phyloP scores from a whole-genome alignment of 1,284 basidiomycete genomes.

The Cutaneotrichosporon sp. region DNA sequence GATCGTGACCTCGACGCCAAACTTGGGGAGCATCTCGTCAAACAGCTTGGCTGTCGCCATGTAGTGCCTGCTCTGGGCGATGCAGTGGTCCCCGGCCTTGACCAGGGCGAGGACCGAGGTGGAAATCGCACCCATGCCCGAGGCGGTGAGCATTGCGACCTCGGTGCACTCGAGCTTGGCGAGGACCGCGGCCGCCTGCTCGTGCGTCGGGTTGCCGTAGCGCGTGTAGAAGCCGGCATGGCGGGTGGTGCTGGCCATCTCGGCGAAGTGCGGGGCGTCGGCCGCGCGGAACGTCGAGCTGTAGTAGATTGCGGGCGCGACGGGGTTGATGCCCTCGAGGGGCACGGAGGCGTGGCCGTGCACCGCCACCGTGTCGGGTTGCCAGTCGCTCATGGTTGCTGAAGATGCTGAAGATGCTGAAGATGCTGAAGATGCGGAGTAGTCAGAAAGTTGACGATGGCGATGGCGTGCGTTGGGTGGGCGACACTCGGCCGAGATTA shows the following conservation, averaged over 20 bases:
- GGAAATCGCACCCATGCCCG: constrained; percentile 20
- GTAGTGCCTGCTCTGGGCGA: constrained; percentile 20
- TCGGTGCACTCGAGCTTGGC: constrained; percentile 21
- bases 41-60: constrained; percentile 23
- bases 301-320: constrained; percentile 21
- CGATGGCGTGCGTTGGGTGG: neutral
- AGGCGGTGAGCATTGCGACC: constrained; percentile 17
- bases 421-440: neutral
- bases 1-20: constrained; percentile 10
- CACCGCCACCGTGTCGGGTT: constrained; percentile 18
- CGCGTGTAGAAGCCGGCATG: constrained; percentile 21
- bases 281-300: constrained; percentile 19
- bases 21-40: constrained; percentile 17
- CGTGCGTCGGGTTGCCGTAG: constrained; percentile 24
- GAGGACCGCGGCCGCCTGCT: constrained; percentile 15
- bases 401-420: neutral
- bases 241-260: constrained; percentile 14
- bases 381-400: constrained; percentile 10
- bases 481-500: too few relatives aligned
- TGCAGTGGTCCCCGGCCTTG: constrained; percentile 16
- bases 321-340: constrained; percentile 7
- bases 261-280: constrained; percentile 13
- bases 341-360: constrained; percentile 10
- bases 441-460: neutral
- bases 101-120: constrained; percentile 16